Percentiles rank a stretch among this genome's conserved stretches.
Conservation (phyloP, 1,284 basidiomycete genomes). For the Rhodotorula sp. region DNA sequence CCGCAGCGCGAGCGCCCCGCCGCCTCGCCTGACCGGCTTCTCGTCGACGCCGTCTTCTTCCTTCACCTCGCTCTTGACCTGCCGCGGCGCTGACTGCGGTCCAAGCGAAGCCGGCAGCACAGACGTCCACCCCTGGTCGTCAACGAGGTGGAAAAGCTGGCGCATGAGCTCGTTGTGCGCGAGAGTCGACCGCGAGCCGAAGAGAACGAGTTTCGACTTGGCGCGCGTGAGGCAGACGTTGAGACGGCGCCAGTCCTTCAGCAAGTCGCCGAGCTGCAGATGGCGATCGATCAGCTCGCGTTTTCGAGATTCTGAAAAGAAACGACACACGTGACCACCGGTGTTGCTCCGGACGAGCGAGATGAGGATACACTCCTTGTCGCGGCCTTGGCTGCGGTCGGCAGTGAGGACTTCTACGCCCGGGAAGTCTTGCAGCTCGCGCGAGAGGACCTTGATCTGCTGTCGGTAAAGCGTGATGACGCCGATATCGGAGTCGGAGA, state of each 20-base stretch:
- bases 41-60: background rate
- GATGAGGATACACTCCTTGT: slow-evolving; percentile 93
- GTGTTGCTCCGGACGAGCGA: slow-evolving; percentile 89
- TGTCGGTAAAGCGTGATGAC: slow-evolving; percentile 91
- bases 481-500: slow-evolving; percentile 71
- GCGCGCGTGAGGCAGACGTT: slow-evolving; percentile 97
- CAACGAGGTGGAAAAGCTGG: slow-evolving; percentile 60
- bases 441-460: slow-evolving; percentile 81
- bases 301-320: background rate
- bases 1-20: slow-evolving; percentile 10
- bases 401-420: slow-evolving; percentile 88
- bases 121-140: slow-evolving; percentile 68
- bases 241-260: slow-evolving; percentile 92
- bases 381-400: slow-evolving; percentile 91
- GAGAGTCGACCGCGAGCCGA: slow-evolving; percentile 79
- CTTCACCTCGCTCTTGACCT: background rate
- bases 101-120: slow-evolving; percentile 51
- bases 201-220: slow-evolving; percentile 80
- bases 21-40: background rate
- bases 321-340: slow-evolving; percentile 62
- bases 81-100: slow-evolving; percentile 54
- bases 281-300: slow-evolving; percentile 17
- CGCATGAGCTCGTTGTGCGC: slow-evolving; percentile 58
- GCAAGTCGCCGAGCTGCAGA: slow-evolving; percentile 77
- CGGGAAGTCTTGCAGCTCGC: slow-evolving; percentile 57